Conservation (phyloP, 768 basidiomycete genomes). For the Lenzites betulinus region DNA sequence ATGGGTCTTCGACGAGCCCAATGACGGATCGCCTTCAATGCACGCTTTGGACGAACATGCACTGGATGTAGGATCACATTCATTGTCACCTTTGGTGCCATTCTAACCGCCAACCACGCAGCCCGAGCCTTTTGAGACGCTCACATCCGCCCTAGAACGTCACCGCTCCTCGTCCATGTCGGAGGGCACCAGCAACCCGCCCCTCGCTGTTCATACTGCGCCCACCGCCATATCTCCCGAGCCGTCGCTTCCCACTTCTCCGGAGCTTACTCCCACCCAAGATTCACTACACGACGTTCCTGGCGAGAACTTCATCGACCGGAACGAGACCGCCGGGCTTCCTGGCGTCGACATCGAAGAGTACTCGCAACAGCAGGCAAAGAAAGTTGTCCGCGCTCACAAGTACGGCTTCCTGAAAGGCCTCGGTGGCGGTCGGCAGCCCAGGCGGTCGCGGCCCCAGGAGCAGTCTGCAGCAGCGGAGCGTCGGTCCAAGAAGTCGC, state of each 20-base stretch:
- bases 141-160: slow-evolving; percentile 53
- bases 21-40: slow-evolving; percentile 15
- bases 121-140: slow-evolving; percentile 50
- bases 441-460: slow-evolving; percentile 9
- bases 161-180: slow-evolving; percentile 38
- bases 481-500: background rate
- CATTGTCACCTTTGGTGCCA: slow-evolving; percentile 2
- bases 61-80: slow-evolving; percentile 46
- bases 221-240: slow-evolving; percentile 22
- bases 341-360: slow-evolving; percentile 45
- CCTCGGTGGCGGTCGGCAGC: slow-evolving; percentile 4
- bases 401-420: slow-evolving; percentile 26
- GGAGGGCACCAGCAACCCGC: slow-evolving; percentile 22
- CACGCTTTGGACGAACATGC: slow-evolving; percentile 57
- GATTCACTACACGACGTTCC: slow-evolving; percentile 39
- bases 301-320: slow-evolving; percentile 59
- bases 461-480: slow-evolving; percentile 6
- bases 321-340: slow-evolving; percentile 65
- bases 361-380: slow-evolving; percentile 38
- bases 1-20: slow-evolving; percentile 42
- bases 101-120: slow-evolving; percentile 27
- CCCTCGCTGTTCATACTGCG: slow-evolving; percentile 9
- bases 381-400: slow-evolving; percentile 47
- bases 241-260: slow-evolving; percentile 21
- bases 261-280: slow-evolving; percentile 28